These are phyloP conservation scores for barley (Hordeum vulgare) DNA, from an alignment of 176 grass and related monocot species.

Conservation along the genomic window DNA sequence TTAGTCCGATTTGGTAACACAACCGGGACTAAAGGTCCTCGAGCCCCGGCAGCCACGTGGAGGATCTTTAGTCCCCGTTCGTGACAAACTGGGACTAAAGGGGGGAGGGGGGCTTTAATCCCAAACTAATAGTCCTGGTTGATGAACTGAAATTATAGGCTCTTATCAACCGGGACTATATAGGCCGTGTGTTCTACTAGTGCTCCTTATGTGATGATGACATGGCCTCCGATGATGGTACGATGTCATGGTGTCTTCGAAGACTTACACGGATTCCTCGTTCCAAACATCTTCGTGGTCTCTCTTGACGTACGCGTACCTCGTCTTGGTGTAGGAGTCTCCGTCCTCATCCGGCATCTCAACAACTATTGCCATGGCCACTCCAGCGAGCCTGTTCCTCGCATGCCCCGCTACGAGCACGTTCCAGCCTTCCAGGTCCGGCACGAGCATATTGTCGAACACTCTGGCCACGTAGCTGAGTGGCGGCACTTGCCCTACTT, in stretches of 20 bases:
- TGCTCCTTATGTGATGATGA: neutral
- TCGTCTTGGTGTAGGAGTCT: slow-evolving; percentile 47
- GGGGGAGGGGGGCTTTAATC: no score
- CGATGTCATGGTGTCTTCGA: neutral
- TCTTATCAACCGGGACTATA: no score
- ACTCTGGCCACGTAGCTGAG: slow-evolving; percentile 13
- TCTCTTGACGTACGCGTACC: slow-evolving; percentile 43
- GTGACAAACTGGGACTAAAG: no score
- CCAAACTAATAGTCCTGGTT: no score
- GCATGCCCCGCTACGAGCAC: slow-evolving; percentile 2
- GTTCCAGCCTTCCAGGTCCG: slow-evolving; percentile 41
- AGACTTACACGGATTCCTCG: neutral
- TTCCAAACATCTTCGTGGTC: neutral
- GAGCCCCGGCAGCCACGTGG: no score
- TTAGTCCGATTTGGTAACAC: no score
- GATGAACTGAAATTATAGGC: no score
- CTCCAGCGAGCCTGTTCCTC: slow-evolving; percentile 6
- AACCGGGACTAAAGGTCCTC: no score
- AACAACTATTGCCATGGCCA: slow-evolving; percentile 26
- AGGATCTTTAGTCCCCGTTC: no score
- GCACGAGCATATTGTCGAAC: slow-evolving; percentile 41
- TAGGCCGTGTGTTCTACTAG: no score
- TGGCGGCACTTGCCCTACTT: neutral
- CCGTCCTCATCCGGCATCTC: slow-evolving; percentile 24
- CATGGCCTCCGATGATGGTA: neutral